Evolutionary conservation across 1,139 yeast genomes (phyloP), one percentile per base, ranked within the genome.

Genomic region (Candida pseudocylindracea): DNA sequence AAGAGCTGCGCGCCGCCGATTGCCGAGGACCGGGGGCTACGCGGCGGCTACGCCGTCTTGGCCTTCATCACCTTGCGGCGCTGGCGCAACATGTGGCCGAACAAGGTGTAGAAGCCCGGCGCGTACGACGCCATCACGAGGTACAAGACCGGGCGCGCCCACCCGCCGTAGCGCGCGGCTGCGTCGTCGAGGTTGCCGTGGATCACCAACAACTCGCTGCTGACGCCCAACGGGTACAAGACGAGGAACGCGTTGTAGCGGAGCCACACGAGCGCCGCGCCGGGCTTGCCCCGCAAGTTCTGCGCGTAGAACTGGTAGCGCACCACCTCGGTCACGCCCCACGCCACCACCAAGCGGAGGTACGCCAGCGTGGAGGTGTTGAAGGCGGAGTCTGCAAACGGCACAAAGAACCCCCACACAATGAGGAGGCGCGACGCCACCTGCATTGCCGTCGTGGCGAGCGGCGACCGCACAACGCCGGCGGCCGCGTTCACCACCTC

Each of bases 281-380:
- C 81, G 12, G 83, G 78, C 1, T 60, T 51, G 24, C 58, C 60
- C 37, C 53, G 53, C 38, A 80, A 58, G 45, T 73, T 74, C 38
- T 67, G 55, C 34, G 92, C 92, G 48, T 76, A 91, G 56, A 69
- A 88, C 31, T 80, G 63, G 55, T 88, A 88, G 46, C 98, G 67
- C 36, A 85, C 72, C 33, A 81, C 65, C 52, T 88, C 99, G 27
- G 96, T 81, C 36, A 79, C 48, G 12, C 88, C 69, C 99, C 99
- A 88, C 12, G 95, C 88, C 34, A 72, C 46, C 31, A 72, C 62
- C 51, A 88, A 66, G 2, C 91, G 59, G 31, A 68, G 50, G 47
- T 72, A 75, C 31, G 67, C 59, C 26, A 8, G 10, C 66, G 72
- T 67, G 35, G 71, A 67, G 40, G 42, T 46, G 43, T 63, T 71